A percentile compares a stretch with the other conserved stretches of the same genome.
Evolutionary conservation across 768 basidiomycete species (phyloP).

Genomic region (Lactifluus subvellereus): DNA sequence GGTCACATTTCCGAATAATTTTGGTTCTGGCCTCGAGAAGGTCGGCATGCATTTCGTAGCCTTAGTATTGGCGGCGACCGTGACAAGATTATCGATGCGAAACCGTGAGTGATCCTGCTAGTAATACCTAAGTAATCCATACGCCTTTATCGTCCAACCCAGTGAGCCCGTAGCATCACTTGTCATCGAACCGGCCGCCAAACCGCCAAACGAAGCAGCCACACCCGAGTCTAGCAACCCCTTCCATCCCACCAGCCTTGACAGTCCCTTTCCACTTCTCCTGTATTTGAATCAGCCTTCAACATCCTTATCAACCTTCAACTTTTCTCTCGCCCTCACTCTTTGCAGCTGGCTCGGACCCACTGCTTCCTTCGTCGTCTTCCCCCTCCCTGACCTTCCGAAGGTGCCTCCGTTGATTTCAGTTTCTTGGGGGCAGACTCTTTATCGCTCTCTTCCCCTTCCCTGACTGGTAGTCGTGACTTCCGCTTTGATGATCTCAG

Average conservation of each 20-base stretch:
- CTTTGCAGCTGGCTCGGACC: too few relatives aligned
- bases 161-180: constrained; percentile 26
- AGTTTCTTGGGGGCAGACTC: too few relatives aligned
- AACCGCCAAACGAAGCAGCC: constrained; percentile 15
- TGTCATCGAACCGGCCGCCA: constrained; percentile 23
- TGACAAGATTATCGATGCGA: constrained; percentile 50
- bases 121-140: background rate
- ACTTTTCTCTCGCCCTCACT: too few relatives aligned
- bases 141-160: background rate
- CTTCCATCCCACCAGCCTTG: background rate
- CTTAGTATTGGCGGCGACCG: constrained; percentile 56
- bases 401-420: too few relatives aligned
- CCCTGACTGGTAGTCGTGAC: too few relatives aligned
- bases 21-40: constrained; percentile 61
- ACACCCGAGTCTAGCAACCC: constrained; percentile 10
- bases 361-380: too few relatives aligned
- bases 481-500: too few relatives aligned
- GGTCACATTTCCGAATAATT: constrained; percentile 65
- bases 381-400: too few relatives aligned
- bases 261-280: too few relatives aligned
- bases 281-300: too few relatives aligned
- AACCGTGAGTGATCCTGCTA: constrained; percentile 42
- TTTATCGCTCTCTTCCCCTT: too few relatives aligned
- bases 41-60: constrained; percentile 87
- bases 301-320: too few relatives aligned